Conservation (phyloP, 306 rosid genomes). For the Abrus precatorius region DNA sequence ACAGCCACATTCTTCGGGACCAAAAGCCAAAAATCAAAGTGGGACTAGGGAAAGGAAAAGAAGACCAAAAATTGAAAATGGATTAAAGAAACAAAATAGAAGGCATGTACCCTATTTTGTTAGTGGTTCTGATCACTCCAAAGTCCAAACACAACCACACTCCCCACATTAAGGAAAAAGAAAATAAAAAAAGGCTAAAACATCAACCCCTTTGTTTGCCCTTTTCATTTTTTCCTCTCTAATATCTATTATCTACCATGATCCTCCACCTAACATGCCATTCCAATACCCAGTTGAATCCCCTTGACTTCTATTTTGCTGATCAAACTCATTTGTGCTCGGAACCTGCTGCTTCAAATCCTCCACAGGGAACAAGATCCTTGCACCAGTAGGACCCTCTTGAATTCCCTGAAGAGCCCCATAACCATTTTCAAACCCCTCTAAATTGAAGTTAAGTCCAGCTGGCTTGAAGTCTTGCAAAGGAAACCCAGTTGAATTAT, state of each 20-base stretch:
- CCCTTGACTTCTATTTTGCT: conserved; percentile 64
- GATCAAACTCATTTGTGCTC: conserved; percentile 56
- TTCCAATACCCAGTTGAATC: conserved; percentile 85
- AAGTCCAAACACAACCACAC: conserved; percentile 60
- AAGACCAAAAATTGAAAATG: conserved; percentile 30
- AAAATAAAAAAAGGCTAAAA: conserved; percentile 25
- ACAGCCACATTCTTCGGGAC: conserved; percentile 55
- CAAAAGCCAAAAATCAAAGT: conserved; percentile 27
- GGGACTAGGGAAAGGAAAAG: neutral
- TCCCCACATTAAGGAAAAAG: conserved; percentile 42
- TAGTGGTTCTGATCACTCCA: conserved; percentile 58
- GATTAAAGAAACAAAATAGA: conserved; percentile 44
- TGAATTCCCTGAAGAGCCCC: conserved; percentile 70
- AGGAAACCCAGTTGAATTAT: conserved; percentile 62
- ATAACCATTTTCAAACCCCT: conserved; percentile 75
- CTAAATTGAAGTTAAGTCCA: conserved; percentile 71
- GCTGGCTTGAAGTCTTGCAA: conserved; percentile 76
- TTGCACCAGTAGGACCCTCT: conserved; percentile 60
- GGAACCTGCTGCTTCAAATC: conserved; percentile 84
- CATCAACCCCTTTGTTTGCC: conserved; percentile 41
- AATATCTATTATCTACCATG: conserved; percentile 68
- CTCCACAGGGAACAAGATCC: conserved; percentile 83
- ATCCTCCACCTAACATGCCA: conserved; percentile 94
- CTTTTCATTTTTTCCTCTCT: neutral
- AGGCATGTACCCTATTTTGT: conserved; percentile 66